phyloP scores from a whole-genome alignment of 2,329 filamentous ascomycete species.

The Chaetomium globosum region DNA sequence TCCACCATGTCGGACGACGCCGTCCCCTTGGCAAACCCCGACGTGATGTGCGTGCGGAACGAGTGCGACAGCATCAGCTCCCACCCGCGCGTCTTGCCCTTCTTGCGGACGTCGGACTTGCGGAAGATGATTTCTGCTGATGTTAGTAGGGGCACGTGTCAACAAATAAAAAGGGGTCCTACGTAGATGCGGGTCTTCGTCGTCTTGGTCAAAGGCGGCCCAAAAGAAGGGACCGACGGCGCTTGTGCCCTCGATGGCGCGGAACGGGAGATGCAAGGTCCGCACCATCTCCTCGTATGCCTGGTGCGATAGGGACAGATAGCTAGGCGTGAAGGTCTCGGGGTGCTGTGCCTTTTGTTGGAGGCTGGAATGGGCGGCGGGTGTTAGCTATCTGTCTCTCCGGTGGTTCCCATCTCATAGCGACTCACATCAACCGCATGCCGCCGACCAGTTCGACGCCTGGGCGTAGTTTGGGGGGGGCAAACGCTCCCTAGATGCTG shows the following conservation, averaged over 20 bases:
- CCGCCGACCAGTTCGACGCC: constrained; percentile 54
- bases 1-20: constrained; percentile 56
- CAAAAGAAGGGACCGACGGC: constrained; percentile 67
- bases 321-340: constrained; percentile 60
- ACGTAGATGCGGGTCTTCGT: constrained; percentile 61
- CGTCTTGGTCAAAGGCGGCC: constrained; percentile 59
- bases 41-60: constrained; percentile 58
- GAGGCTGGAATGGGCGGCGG: constrained; percentile 45
- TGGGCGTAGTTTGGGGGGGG: constrained; percentile 48
- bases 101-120: constrained; percentile 68
- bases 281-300: constrained; percentile 61
- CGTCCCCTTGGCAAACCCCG: constrained; percentile 65
- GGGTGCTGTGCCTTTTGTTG: constrained; percentile 59
- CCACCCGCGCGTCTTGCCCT: constrained; percentile 65
- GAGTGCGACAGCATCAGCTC: constrained; percentile 64
- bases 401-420: constrained; percentile 16
- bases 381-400: neutral
- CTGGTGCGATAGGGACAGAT: constrained; percentile 56
- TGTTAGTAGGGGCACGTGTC: constrained; percentile 16
- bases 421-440: constrained; percentile 57
- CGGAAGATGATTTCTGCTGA: constrained; percentile 62
- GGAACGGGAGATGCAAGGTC: constrained; percentile 56
- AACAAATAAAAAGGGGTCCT: constrained; percentile 34
- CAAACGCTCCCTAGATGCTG: constrained; percentile 54
- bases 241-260: constrained; percentile 60